phyloP scores from a whole-genome alignment of 768 basidiomycete species.

The Hypsizygus marmoreus region DNA sequence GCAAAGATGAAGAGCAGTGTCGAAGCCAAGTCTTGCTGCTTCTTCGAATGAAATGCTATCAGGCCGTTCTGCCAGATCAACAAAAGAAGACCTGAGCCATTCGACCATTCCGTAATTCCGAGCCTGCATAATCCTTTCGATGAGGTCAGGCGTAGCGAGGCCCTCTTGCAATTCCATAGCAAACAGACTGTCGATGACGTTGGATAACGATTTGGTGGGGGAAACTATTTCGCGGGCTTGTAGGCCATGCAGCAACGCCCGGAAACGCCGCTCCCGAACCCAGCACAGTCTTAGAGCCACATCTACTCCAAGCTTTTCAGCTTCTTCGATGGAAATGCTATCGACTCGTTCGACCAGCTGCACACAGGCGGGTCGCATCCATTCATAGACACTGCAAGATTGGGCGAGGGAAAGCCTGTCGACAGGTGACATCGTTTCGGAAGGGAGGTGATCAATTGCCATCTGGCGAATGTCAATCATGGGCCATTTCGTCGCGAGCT shows the following conservation, averaged over 20 bases:
- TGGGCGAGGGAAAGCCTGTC: conserved; percentile 9
- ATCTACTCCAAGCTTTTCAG: conserved; percentile 6
- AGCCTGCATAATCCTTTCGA: conserved; percentile 6
- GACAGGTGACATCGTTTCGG: conserved; percentile 3
- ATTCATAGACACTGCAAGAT: conserved; percentile 4
- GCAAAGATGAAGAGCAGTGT: conserved; percentile 9
- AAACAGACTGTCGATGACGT: background rate
- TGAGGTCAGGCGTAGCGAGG: background rate
- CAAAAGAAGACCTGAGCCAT: conserved; percentile 6
- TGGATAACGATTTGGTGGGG: too few species aligned
- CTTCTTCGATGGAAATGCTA: background rate
- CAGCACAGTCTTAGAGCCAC: conserved; percentile 9
- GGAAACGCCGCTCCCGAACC: conserved; percentile 1
- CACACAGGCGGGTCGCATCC: conserved; percentile 11
- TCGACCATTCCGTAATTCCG: conserved; percentile 3
- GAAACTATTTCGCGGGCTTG: too few species aligned
- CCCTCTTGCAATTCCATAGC: conserved; percentile 1
- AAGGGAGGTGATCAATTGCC: conserved; percentile 12
- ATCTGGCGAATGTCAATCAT: conserved; percentile 15
- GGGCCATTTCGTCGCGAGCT: conserved; percentile 14
- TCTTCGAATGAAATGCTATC: conserved; percentile 2
- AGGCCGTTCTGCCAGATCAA: background rate
- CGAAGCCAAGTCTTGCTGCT: conserved; percentile 4
- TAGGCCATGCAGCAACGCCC: too few species aligned
- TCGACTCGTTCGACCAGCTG: background rate